Evolutionary conservation across 2,329 filamentous ascomycete species (phyloP).

Genomic region (Nemania sp.): DNA sequence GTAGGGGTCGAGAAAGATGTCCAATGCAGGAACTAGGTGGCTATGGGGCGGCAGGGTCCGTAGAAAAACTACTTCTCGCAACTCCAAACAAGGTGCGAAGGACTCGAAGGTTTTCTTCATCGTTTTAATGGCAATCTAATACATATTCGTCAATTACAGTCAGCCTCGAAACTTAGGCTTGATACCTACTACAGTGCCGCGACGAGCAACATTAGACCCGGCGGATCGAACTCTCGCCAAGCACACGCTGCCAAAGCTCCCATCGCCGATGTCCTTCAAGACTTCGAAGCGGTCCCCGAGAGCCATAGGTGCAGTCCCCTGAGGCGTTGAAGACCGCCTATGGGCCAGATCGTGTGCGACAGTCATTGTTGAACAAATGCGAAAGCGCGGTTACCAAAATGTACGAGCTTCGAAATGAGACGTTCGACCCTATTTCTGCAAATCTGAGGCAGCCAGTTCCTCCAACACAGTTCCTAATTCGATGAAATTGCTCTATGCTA

Average conservation of each 20-base stretch:
- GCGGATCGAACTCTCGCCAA: constrained; percentile 90
- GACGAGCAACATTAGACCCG: constrained; percentile 83
- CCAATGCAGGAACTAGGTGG: constrained; percentile 94
- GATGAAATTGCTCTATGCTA: constrained; percentile 43
- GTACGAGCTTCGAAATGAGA: constrained; percentile 13
- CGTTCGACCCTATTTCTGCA: constrained; percentile 11
- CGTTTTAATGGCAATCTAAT: constrained; percentile 95
- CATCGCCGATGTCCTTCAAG: constrained; percentile 97
- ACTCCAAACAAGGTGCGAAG: constrained; percentile 84
- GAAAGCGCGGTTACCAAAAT: constrained; percentile 13
- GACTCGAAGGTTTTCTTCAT: constrained; percentile 99
- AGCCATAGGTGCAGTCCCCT: constrained; percentile 54
- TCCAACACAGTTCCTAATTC: constrained; percentile 34
- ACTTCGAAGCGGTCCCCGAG: constrained; percentile 96
- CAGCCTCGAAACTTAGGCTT: neutral
- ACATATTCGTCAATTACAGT: constrained; percentile 19
- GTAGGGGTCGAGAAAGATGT: constrained; percentile 96
- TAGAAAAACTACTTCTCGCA: constrained; percentile 96
- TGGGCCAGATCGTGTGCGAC: constrained; percentile 74
- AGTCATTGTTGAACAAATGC: constrained; percentile 64
- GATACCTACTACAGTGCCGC: constrained; percentile 84
- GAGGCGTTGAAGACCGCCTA: constrained; percentile 64
- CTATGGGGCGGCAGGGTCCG: constrained; percentile 84
- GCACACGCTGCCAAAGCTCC: constrained; percentile 95
- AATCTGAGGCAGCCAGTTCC: constrained; percentile 34